Evolutionary conservation across 805 yeast genomes (phyloP).

Genomic region (Kregervanrija fluxuum): DNA sequence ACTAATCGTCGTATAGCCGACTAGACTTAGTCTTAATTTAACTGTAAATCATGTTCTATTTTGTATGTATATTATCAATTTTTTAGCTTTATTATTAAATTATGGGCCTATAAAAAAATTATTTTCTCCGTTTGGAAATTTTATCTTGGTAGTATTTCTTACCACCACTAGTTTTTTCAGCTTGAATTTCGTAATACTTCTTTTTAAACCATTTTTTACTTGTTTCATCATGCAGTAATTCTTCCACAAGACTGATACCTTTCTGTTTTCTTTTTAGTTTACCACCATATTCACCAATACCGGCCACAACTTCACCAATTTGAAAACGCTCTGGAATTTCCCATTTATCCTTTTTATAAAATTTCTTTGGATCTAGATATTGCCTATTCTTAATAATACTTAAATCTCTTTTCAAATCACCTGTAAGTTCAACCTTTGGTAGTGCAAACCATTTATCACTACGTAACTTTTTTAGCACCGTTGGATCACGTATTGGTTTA

Average conservation of each 20-base stretch:
- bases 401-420: conserved; percentile 67
- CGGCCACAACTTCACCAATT: conserved; percentile 82
- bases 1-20: conserved; percentile 16
- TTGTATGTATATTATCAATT: too few relatives aligned
- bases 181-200: conserved; percentile 75
- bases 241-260: conserved; percentile 73
- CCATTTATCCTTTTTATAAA: conserved; percentile 84
- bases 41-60: background rate
- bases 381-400: conserved; percentile 76
- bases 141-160: conserved; percentile 58
- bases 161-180: conserved; percentile 52
- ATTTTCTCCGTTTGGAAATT: conserved; percentile 45
- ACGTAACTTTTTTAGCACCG: conserved; percentile 24
- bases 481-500: conserved; percentile 12
- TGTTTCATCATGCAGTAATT: conserved; percentile 66
- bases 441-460: conserved; percentile 75
- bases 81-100: too few relatives aligned
- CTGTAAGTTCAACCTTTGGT: conserved; percentile 70
- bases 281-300: conserved; percentile 69
- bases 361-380: conserved; percentile 91
- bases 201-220: conserved; percentile 75
- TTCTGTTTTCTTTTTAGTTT: conserved; percentile 66
- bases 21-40: background rate
- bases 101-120: too few relatives aligned
- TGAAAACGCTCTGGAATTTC: conserved; percentile 61